These are phyloP conservation scores for Trichophyton verrucosum DNA, from an alignment of 2,329 filamentous ascomycete species.

Conservation along the genomic window DNA sequence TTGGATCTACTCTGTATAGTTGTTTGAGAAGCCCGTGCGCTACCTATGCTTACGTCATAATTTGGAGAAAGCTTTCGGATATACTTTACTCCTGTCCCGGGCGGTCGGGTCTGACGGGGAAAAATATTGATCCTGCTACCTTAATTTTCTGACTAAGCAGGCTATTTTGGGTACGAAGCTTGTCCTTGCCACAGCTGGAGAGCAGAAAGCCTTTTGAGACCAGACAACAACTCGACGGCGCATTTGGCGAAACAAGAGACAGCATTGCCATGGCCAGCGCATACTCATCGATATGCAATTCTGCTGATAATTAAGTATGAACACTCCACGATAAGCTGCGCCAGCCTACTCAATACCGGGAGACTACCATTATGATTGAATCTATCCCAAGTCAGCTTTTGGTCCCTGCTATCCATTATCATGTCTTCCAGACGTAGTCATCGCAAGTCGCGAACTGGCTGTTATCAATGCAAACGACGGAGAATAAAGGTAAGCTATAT, in stretches of 20 bases:
- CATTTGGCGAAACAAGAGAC: not conserved
- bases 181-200: not conserved
- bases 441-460: slow-evolving; percentile 25
- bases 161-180: not conserved
- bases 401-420: not conserved
- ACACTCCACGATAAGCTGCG: not conserved
- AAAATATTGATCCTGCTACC: not conserved
- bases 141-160: not conserved
- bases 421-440: slow-evolving; percentile 20
- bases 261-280: not conserved
- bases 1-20: too few species aligned
- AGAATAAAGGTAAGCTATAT: slow-evolving; percentile 23
- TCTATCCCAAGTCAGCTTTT: not conserved
- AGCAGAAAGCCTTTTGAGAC: not conserved
- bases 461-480: slow-evolving; percentile 23
- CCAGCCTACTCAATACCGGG: not conserved
- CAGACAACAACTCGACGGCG: not conserved
- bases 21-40: too few species aligned
- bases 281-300: not conserved
- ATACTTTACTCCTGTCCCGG: not conserved
- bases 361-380: not conserved
- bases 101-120: not conserved
- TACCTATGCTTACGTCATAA: too few species aligned
- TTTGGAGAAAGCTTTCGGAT: not conserved
- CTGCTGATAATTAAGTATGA: not conserved